Base-by-base conservation (phyloP, 768 basidiomycete genomes). In the Rhodosporidiobolus sp. region DNA sequence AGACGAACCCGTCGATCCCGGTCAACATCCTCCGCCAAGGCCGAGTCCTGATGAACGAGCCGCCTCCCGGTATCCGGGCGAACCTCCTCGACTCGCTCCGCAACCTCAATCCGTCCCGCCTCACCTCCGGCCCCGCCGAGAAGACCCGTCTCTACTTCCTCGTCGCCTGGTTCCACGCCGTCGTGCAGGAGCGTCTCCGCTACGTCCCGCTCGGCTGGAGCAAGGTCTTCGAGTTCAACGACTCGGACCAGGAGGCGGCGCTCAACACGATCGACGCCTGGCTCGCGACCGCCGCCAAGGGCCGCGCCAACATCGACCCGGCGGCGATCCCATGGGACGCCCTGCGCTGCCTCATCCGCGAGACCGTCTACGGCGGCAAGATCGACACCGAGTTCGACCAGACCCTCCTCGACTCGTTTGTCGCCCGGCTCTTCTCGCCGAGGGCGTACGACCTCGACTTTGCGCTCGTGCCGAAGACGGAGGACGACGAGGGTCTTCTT, bases 111-210 rank as follows among this genome's bases (percentile, higher is more conserved):
- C 83, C 89, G 0, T 82, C 87, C 17, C 88, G 90, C 32, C 85
- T 94, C 58, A 83, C 87, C 2, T 87, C 90, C 79, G 96, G 95
- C 10, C 95, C 95, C 14, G 88, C 88, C 5, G 96, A 99, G 82
- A 96, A 96, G 81, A 85, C 89, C 52, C 88, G 96, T 10, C 81
- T 98, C 58, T 94, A 95, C 82, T 97, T 97, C 89, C 84, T 97
- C 46, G 86, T 98, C 43, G 92, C 96, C 2, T 99, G 95, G 94
- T 96, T 98, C 89, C 96, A 99, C 78, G 94, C 96, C 20, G 88
- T 98, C 28, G 89, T 98, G 1, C 94, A 96, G 82, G 96, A 98
- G 81, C 91, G 96, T 72, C 84, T 98, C 20, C 91, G 95, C 53
- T 99, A 97, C 80, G 91, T 89, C 16, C 96, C 96, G 11, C 83